Evolutionary conservation across 176 grass and related monocot genomes (phyloP).

Genomic region (Triticum dicoccoides): DNA sequence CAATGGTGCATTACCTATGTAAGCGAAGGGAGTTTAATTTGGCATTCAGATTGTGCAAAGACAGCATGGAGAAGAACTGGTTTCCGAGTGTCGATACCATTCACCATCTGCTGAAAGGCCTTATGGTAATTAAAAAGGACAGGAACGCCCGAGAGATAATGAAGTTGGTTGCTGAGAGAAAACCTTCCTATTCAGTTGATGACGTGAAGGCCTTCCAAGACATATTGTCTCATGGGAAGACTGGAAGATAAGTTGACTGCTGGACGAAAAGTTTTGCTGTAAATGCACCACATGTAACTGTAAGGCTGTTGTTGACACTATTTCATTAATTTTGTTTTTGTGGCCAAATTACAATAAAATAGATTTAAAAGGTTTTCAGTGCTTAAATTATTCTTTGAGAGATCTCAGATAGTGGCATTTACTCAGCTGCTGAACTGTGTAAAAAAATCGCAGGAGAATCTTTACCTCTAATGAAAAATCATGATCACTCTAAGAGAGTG

Average conservation of each 20-base stretch:
- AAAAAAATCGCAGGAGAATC: constrained; percentile 14
- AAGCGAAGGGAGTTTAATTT: constrained; percentile 64
- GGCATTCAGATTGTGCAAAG: constrained; percentile 77
- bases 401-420: constrained; percentile 10
- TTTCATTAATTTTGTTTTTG: constrained; percentile 20
- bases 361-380: constrained; percentile 23
- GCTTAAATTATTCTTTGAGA: constrained; percentile 3
- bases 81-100: constrained; percentile 64
- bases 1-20: constrained; percentile 95
- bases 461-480: neutral
- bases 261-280: constrained; percentile 30
- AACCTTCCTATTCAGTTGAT: constrained; percentile 52
- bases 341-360: constrained; percentile 17
- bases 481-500: constrained; percentile 16
- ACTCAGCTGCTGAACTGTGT: constrained; percentile 14
- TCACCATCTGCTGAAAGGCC: constrained; percentile 63
- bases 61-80: constrained; percentile 85
- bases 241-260: constrained; percentile 40
- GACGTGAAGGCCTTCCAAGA: constrained; percentile 56
- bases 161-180: constrained; percentile 59
- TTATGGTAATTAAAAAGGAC: constrained; percentile 61
- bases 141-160: constrained; percentile 73
- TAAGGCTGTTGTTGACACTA: constrained; percentile 43
- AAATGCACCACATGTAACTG: constrained; percentile 41
- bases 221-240: constrained; percentile 51